Evolutionary conservation across 441 rosid genomes (phyloP), one percentile per base, ranked within the genome.

Genomic region (Daphne laureola): DNA sequence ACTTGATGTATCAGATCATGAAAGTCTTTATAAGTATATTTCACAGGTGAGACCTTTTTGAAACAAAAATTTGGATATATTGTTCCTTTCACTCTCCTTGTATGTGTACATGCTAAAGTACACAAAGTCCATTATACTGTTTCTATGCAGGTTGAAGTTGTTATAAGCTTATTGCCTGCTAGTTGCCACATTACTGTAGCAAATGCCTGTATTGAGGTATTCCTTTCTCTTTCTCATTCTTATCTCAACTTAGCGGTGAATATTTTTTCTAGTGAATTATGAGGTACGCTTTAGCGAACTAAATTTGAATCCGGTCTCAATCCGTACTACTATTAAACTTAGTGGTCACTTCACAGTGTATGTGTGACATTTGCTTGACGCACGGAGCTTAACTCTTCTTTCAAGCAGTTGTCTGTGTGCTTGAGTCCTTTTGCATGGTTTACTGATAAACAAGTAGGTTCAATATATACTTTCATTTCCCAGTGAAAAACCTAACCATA

Each of bases 161-260:
- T 86, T 49, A 58, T 92, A 44, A 92, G 98, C 73, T 78, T 88
- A 66, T 82, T 92, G 55, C 98, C 96, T 8, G 58, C 94, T 36
- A 76, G 79, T 65, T 88, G 80, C 74, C 96, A 92, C 43, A 55
- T 74, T 61, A 58, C 50, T 38, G 77, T 88, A 27, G 95, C 96
- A 63, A 80, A 77, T 57, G 79, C 78, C 44, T 88, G 98, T 78
- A 77, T 82, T 38, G 78, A 86, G 95, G 98, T 88, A 78, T 9
- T 46, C 23, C 17, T 43, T 46, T 62, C 59, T 51, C 63, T 53
- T 0, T 45, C 59, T 51, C 63, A 51, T 0, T 45, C 60, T 8
- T 46, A 42, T 14, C 43, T 58, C 40, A 44, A 8, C 56, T 41
- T 36, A 6, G 21, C 26, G 7, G 17, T 43, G 54, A 47, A 38